Percentiles rank a stretch among this genome's conserved stretches.
Conservation (phyloP, 2,329 filamentous ascomycete species). For the Clonostachys solani region DNA sequence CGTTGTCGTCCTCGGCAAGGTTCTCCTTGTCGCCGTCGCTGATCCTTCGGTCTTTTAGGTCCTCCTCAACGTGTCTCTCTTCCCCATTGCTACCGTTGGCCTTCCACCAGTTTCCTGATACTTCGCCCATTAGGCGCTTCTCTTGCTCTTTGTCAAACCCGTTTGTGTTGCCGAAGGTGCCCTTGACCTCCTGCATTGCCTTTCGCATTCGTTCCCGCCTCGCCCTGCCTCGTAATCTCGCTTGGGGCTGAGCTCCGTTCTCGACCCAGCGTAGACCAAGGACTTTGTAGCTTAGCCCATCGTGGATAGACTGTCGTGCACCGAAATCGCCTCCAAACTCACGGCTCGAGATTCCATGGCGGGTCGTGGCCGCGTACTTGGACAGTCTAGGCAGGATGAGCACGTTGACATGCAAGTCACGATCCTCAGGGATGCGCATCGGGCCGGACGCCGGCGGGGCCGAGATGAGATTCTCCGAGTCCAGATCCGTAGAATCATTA, state of each 20-base stretch:
- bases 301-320: slow-evolving; percentile 52
- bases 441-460: slow-evolving; percentile 57
- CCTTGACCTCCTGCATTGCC: slow-evolving; percentile 47
- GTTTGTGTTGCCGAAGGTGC: slow-evolving; percentile 19
- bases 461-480: slow-evolving; percentile 38
- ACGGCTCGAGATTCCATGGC: slow-evolving; percentile 78
- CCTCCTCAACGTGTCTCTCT: slow-evolving; percentile 12
- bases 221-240: slow-evolving; percentile 49
- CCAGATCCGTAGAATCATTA: slow-evolving; percentile 10
- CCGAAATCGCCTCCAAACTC: slow-evolving; percentile 61
- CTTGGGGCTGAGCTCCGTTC: slow-evolving; percentile 60
- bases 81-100: slow-evolving; percentile 7
- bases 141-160: slow-evolving; percentile 15
- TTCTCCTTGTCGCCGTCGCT: slow-evolving; percentile 46
- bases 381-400: slow-evolving; percentile 77
- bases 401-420: slow-evolving; percentile 83
- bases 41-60: slow-evolving; percentile 16
- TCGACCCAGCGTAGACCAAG: slow-evolving; percentile 80
- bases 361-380: slow-evolving; percentile 69
- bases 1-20: slow-evolving; percentile 8
- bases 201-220: slow-evolving; percentile 52
- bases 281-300: slow-evolving; percentile 87
- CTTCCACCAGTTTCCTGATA: slow-evolving; percentile 26
- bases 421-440: slow-evolving; percentile 58
- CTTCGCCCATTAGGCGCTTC: slow-evolving; percentile 19